Base-by-base conservation (phyloP, 768 basidiomycete genomes). In the Melanogaster broomeanus region DNA sequence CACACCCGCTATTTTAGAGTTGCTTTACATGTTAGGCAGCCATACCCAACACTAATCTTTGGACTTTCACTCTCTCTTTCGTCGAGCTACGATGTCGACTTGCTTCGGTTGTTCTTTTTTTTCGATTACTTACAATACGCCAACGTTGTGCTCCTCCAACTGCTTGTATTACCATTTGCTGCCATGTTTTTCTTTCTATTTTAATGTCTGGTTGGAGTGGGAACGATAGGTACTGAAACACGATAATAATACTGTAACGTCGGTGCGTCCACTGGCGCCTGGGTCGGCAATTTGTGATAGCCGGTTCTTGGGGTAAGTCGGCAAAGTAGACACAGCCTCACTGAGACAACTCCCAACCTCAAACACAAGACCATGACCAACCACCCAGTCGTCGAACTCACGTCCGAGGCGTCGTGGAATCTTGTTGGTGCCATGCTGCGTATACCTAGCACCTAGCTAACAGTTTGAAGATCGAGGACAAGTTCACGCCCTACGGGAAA, bases 401-500 rank as follows among this genome's bases (percentile, higher is more conserved):
- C 89, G 22, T 92, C 90, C 2, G 79, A 87, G 60, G 83, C 89
- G 28, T 89, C 91, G 59, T 95, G 92, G 92, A 85, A 88, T 41
- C 80, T 95, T 78, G 92, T 93, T 55, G 27, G 79, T 72, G 34
- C 48, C 10, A 42, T 27, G 16, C 21, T 37, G 13, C 25, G 11
- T 3, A 41, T 15, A 16, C 21, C 13, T 35, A 37, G 24, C 42
- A 22, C 18, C 40, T 43, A 24, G 21, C 53, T 62, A 18, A 61
- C 49, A 34, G 2, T 51, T 28, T 13, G 21, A 46, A 93, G 90
- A 74, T 95, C 52, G 90, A 96, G 74, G 87, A 91, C 79, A 94
- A 92, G 74, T 91, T 98, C 79, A 91, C 93, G 6, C 82, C 87
- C 7, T 90, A 80, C 61, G 97, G 87, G 19, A 95, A 93, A 71